These are phyloP conservation scores for Dryadomyces quercivorus DNA, from an alignment of 2,329 filamentous ascomycete genomes.

Conservation along the genomic window DNA sequence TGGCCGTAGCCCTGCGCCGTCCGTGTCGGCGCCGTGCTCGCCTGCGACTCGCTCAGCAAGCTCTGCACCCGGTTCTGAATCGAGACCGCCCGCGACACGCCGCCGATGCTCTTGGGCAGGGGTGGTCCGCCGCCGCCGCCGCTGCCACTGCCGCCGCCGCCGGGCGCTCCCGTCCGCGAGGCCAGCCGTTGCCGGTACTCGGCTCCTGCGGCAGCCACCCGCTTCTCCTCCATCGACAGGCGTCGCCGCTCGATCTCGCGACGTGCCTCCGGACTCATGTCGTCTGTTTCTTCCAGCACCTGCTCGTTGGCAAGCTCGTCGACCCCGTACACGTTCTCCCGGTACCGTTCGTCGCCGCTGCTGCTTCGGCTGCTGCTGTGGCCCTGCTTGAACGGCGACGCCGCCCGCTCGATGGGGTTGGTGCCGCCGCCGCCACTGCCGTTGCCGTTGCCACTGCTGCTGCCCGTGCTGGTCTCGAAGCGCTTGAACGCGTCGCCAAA, in stretches of 20 bases:
- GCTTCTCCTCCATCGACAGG: slow-evolving; percentile 75
- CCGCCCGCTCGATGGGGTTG: slow-evolving; percentile 24
- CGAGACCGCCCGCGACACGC: slow-evolving; percentile 56
- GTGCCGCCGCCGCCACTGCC: slow-evolving; percentile 27
- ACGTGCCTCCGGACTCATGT: slow-evolving; percentile 74
- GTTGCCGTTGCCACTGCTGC: slow-evolving; percentile 25
- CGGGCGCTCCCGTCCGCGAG: slow-evolving; percentile 25
- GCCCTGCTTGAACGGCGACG: slow-evolving; percentile 37
- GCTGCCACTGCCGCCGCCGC: slow-evolving; percentile 17
- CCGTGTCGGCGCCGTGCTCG: slow-evolving; percentile 41
- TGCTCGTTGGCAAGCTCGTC: slow-evolving; percentile 47
- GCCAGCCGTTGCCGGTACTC: slow-evolving; percentile 73
- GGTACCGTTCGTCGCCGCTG: slow-evolving; percentile 57
- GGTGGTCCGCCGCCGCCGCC: slow-evolving; percentile 19
- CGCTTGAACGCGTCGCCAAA: slow-evolving; percentile 91
- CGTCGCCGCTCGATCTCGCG: slow-evolving; percentile 77
- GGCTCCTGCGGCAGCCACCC: slow-evolving; percentile 78
- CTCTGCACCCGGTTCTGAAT: slow-evolving; percentile 89
- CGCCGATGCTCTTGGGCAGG: slow-evolving; percentile 43
- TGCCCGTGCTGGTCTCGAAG: slow-evolving; percentile 48
- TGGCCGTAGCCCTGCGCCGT: slow-evolving; percentile 86
- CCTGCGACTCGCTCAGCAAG: slow-evolving; percentile 65
- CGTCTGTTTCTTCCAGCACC: slow-evolving; percentile 52
- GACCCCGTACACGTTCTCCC: slow-evolving; percentile 47
- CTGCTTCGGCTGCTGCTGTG: slow-evolving; percentile 64